A percentile compares a stretch with the other conserved stretches of the same genome.
phyloP scores from a whole-genome alignment of 2,329 filamentous ascomycete genomes.

The Xylariaceae sp. region DNA sequence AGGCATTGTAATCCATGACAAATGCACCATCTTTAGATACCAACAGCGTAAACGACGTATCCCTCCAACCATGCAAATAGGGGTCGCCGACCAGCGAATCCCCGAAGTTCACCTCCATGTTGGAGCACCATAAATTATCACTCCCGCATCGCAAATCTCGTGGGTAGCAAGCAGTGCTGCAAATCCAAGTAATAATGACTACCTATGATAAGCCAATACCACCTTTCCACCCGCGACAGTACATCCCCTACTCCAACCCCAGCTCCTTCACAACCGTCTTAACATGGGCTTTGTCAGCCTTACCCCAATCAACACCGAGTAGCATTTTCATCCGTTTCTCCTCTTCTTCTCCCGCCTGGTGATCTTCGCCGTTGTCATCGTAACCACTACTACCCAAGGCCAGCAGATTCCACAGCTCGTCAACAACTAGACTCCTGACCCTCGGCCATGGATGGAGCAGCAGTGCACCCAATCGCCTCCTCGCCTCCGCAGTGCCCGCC shows the following conservation, averaged over 20 bases:
- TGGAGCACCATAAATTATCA: too few species aligned
- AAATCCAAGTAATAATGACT: too few species aligned
- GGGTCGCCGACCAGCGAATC: too few species aligned
- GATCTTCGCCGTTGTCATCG: not conserved
- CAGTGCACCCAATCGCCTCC: constrained; percentile 67
- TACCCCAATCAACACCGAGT: constrained; percentile 55
- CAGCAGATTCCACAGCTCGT: constrained; percentile 54
- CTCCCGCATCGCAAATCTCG: too few species aligned
- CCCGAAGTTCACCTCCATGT: too few species aligned
- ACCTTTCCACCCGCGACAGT: too few species aligned
- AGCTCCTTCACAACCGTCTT: constrained; percentile 42
- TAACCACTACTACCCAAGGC: constrained; percentile 6
- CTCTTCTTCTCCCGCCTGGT: constrained; percentile 18
- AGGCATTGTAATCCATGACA: not conserved
- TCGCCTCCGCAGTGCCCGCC: constrained; percentile 48
- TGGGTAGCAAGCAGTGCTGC: too few species aligned
- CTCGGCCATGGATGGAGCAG: constrained; percentile 78
- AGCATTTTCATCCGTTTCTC: constrained; percentile 33
- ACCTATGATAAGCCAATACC: too few species aligned
- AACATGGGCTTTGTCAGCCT: constrained; percentile 46
- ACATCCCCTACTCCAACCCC: constrained; percentile 33
- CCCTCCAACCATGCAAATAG: too few species aligned
- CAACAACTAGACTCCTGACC: constrained; percentile 57
- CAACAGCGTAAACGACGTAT: not conserved
- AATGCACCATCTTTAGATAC: not conserved